These are phyloP conservation scores for Aspergillus sp. DNA, from an alignment of 2,329 filamentous ascomycete species.

Conservation along the genomic window DNA sequence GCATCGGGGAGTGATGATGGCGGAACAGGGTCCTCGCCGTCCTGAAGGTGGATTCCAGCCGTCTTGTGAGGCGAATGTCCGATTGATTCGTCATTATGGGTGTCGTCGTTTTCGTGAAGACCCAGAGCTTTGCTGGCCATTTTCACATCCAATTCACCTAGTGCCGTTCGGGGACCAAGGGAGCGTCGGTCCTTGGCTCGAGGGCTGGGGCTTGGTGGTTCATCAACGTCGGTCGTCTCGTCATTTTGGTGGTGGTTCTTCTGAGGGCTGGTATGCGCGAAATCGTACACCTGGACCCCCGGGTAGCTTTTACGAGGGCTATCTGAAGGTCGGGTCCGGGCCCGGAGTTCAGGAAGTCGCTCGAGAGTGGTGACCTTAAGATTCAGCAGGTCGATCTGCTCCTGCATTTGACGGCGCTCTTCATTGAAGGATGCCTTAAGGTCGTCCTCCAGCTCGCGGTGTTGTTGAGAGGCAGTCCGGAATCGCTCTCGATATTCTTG, in stretches of 20 bases:
- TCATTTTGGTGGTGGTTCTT: constrained; percentile 18
- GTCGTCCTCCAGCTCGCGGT: constrained; percentile 36
- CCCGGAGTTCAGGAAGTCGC: constrained; percentile 21
- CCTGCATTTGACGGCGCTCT: constrained; percentile 40
- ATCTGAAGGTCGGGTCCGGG: constrained; percentile 22
- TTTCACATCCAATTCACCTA: constrained; percentile 23
- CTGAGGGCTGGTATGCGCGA: constrained; percentile 21
- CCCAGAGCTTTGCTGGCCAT: constrained; percentile 22
- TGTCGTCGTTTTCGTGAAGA: constrained; percentile 19
- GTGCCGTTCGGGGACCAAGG: constrained; percentile 8
- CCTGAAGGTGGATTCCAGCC: constrained; percentile 12
- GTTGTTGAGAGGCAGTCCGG: constrained; percentile 34
- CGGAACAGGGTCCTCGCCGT: constrained; percentile 18
- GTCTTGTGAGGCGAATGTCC: constrained; percentile 21
- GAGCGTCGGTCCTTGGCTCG: constrained; percentile 32
- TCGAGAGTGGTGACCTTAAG: constrained; percentile 31
- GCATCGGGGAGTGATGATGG: constrained; percentile 36
- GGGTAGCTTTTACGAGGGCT: constrained; percentile 30
- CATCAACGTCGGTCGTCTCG: constrained; percentile 31
- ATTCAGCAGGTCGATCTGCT: constrained; percentile 39
- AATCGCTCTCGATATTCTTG: constrained; percentile 43
- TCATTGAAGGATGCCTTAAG: constrained; percentile 34
- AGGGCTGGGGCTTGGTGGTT: constrained; percentile 36
- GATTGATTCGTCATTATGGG: constrained; percentile 26
- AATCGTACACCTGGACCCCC: constrained; percentile 29